Evolutionary conservation across 345 rosid genomes (phyloP).

Genomic region (Conringia planisiliqua): DNA sequence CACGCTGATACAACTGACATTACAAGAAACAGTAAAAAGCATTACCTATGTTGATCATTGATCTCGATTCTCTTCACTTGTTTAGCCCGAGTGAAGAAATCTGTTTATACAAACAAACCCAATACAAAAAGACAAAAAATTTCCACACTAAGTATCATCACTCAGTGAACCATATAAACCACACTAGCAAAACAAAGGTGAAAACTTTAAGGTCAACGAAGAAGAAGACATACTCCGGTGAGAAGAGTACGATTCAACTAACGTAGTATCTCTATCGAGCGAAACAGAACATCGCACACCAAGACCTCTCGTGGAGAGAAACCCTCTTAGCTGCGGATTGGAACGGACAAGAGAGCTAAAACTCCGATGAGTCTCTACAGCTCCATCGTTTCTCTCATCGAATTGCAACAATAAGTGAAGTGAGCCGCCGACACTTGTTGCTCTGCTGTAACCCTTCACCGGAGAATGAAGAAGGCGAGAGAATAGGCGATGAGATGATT

Average conservation of each 20-base stretch:
- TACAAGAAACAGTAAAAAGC: not conserved
- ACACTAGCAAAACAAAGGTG: not conserved
- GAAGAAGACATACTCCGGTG: slow-evolving; percentile 43
- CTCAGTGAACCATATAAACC: not conserved
- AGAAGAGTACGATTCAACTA: slow-evolving; percentile 24
- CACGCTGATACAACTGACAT: not conserved
- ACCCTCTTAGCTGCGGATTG: slow-evolving; percentile 29
- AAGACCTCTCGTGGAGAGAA: slow-evolving; percentile 22
- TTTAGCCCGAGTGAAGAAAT: slow-evolving; percentile 70
- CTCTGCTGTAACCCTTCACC: slow-evolving; percentile 26
- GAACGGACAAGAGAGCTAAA: slow-evolving; percentile 23
- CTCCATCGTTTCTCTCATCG: slow-evolving; percentile 7
- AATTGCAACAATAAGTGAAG: slow-evolving; percentile 9
- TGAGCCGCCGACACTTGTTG: slow-evolving; percentile 23
- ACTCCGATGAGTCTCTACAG: slow-evolving; percentile 26
- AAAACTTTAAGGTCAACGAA: not conserved
- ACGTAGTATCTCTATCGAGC: slow-evolving; percentile 17
- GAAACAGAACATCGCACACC: slow-evolving; percentile 42
- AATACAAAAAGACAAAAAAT: not conserved
- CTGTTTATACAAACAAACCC: slow-evolving; percentile 34
- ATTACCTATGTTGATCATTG: slow-evolving; percentile 76
- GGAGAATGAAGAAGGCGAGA: slow-evolving; percentile 50
- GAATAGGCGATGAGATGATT: slow-evolving; percentile 43
- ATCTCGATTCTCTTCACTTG: slow-evolving; percentile 62
- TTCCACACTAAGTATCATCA: not conserved